phyloP scores from a whole-genome alignment of 73 alveolate species.

The Blepharisma japonicum region DNA sequence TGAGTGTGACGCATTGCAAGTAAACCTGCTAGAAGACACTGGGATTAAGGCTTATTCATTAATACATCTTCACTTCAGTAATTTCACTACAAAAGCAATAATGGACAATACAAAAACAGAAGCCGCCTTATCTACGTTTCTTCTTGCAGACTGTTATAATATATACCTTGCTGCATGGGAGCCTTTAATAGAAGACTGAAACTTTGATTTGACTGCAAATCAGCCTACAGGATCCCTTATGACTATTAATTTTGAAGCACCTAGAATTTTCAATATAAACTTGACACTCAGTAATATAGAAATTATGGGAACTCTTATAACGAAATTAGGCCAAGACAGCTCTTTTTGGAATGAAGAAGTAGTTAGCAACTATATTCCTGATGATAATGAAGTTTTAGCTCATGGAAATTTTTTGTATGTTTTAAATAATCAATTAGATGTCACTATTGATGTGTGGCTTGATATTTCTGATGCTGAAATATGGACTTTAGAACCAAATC shows the following conservation, averaged over 20 bases:
- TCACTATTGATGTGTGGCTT: slow-evolving; percentile 8
- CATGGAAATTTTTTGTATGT: slow-evolving; percentile 17
- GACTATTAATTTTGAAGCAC: neutral
- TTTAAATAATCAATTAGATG: neutral
- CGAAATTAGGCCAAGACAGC: slow-evolving; percentile 23
- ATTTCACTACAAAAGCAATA: neutral
- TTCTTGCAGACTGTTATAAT: slow-evolving; percentile 1
- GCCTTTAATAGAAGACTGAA: slow-evolving; percentile 32
- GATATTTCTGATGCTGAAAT: neutral
- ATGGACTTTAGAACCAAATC: neutral
- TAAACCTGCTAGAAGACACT: slow-evolving; percentile 12
- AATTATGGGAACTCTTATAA: slow-evolving; percentile 13
- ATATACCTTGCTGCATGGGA: slow-evolving; percentile 26
- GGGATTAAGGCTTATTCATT: slow-evolving; percentile 25
- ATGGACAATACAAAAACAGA: neutral
- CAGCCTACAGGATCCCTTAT: neutral
- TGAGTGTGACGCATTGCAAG: slow-evolving; percentile 9
- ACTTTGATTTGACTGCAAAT: neutral
- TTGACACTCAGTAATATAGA: slow-evolving; percentile 8
- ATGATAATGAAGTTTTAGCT: slow-evolving; percentile 10
- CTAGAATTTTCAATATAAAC: neutral
- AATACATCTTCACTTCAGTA: neutral
- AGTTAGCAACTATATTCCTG: neutral
- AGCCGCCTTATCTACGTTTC: neutral
- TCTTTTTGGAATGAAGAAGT: slow-evolving; percentile 20